Evolutionary conservation across 2,329 filamentous ascomycete species (phyloP).

Genomic region (Fusarium globosum): DNA sequence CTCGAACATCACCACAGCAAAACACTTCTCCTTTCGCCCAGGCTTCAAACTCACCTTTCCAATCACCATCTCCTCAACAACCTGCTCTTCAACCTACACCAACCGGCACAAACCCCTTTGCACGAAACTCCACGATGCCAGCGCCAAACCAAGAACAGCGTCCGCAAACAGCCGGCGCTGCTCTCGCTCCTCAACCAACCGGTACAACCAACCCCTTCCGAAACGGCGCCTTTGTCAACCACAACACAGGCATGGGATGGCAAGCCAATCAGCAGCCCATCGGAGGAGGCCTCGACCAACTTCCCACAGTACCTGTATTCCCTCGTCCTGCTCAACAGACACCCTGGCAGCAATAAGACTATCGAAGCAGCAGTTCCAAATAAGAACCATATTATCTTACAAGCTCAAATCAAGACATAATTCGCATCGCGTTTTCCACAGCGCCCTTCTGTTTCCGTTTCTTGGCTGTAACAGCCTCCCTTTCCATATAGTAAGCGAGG

Average conservation of each 20-base stretch:
- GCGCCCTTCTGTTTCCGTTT: conserved; percentile 27
- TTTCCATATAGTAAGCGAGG: conserved; percentile 49
- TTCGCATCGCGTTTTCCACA: conserved; percentile 8
- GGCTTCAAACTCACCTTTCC: conserved; percentile 57
- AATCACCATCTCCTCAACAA: conserved; percentile 52
- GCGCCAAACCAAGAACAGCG: conserved; percentile 52
- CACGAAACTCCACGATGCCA: conserved; percentile 53
- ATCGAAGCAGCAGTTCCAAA: neutral
- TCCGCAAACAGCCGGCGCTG: conserved; percentile 59
- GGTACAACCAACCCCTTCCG: conserved; percentile 96
- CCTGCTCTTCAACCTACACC: conserved; percentile 58
- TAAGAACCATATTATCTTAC: neutral
- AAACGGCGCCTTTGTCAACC: conserved; percentile 89
- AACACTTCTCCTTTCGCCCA: conserved; percentile 50
- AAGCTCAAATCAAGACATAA: conserved; percentile 14
- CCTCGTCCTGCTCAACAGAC: conserved; percentile 77
- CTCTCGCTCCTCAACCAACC: conserved; percentile 79
- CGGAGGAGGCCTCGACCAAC: conserved; percentile 81
- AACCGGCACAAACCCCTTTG: conserved; percentile 71
- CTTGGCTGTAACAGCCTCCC: conserved; percentile 39
- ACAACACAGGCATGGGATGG: conserved; percentile 89
- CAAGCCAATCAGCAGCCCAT: conserved; percentile 82
- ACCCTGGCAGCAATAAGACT: conserved; percentile 66
- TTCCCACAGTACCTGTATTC: conserved; percentile 86
- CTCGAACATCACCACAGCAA: conserved; percentile 69